These are phyloP conservation scores for Torrubiella hemipterigena DNA, from an alignment of 2,329 filamentous ascomycete species.

Conservation along the genomic window DNA sequence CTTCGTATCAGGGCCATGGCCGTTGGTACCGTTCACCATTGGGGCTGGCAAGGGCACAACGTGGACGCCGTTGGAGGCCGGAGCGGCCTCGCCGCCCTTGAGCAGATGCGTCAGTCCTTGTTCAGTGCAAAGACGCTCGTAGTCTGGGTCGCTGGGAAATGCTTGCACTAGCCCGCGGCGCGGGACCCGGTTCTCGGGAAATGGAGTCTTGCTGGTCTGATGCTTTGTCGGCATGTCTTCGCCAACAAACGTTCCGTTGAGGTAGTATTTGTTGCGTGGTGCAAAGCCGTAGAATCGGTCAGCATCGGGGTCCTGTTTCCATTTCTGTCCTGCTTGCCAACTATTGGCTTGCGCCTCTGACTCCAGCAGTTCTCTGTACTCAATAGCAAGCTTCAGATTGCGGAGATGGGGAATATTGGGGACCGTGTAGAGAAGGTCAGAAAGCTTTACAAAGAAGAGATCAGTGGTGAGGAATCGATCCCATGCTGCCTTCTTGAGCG, in stretches of 20 bases:
- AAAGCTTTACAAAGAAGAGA: conserved; percentile 52
- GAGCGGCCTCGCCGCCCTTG: conserved; percentile 29
- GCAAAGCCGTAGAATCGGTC: conserved; percentile 39
- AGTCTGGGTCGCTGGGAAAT: conserved; percentile 44
- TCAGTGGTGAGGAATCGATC: conserved; percentile 44
- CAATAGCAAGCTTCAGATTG: conserved; percentile 40
- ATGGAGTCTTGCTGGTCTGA: conserved; percentile 39
- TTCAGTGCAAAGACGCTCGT: conserved; percentile 39
- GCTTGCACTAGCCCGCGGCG: conserved; percentile 42
- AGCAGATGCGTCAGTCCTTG: conserved; percentile 46
- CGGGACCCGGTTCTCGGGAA: conserved; percentile 41
- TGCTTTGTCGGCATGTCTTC: conserved; percentile 37
- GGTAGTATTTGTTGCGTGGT: conserved; percentile 44
- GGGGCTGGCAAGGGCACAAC: conserved; percentile 30
- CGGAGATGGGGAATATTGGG: conserved; percentile 46
- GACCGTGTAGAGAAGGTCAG: conserved; percentile 48
- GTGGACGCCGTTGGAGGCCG: conserved; percentile 33
- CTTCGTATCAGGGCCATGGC: conserved; percentile 12
- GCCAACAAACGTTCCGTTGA: conserved; percentile 40
- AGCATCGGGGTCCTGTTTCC: conserved; percentile 45
- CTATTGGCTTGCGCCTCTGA: conserved; percentile 30
- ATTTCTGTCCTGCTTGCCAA: conserved; percentile 36
- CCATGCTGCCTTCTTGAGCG: conserved; percentile 36
- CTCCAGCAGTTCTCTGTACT: conserved; percentile 48
- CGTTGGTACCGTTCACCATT: conserved; percentile 6